Evolutionary conservation across 78 protist species (phyloP).

Genomic region (Dictyostelium brefeldianum): DNA sequence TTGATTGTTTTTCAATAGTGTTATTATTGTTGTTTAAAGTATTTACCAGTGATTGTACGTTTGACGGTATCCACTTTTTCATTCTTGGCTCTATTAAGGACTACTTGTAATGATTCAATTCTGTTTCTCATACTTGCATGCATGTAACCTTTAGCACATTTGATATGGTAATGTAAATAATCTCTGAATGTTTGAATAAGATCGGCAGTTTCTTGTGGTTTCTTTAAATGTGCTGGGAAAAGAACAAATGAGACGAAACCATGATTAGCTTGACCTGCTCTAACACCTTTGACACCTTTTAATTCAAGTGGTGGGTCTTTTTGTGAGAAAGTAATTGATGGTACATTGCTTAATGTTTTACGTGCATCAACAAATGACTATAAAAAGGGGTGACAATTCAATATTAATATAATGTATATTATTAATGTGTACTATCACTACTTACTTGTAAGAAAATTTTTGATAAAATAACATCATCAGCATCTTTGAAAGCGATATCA

Average conservation of each 20-base stretch:
- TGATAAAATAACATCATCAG: constrained; percentile 86
- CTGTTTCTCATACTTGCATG: constrained; percentile 95
- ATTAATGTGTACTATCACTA: not conserved
- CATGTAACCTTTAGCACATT: constrained; percentile 95
- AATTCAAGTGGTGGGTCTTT: constrained; percentile 85
- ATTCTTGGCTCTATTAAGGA: constrained; percentile 94
- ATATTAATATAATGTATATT: not conserved
- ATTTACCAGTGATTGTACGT: constrained; percentile 78
- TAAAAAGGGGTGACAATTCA: not conserved
- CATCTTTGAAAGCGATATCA: constrained; percentile 86
- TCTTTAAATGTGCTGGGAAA: constrained; percentile 80
- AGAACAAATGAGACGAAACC: constrained; percentile 92
- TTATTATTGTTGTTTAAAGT: constrained; percentile 52
- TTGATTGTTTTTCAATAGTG: not conserved
- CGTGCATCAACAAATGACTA: constrained; percentile 79
- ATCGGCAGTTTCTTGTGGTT: constrained; percentile 78
- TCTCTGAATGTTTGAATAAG: constrained; percentile 92
- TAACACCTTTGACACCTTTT: constrained; percentile 78
- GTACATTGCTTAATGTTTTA: constrained; percentile 69
- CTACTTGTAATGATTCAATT: constrained; percentile 86
- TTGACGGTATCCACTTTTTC: constrained; percentile 82
- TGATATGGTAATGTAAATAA: constrained; percentile 97
- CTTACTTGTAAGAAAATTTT: constrained; percentile 88
- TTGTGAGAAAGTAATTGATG: constrained; percentile 79
- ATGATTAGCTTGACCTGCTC: constrained; percentile 50